Evolutionary conservation across 1,284 basidiomycete species (phyloP), one percentile per base, ranked within the genome.

Genomic region (Neotropicomus parvogracilis): DNA sequence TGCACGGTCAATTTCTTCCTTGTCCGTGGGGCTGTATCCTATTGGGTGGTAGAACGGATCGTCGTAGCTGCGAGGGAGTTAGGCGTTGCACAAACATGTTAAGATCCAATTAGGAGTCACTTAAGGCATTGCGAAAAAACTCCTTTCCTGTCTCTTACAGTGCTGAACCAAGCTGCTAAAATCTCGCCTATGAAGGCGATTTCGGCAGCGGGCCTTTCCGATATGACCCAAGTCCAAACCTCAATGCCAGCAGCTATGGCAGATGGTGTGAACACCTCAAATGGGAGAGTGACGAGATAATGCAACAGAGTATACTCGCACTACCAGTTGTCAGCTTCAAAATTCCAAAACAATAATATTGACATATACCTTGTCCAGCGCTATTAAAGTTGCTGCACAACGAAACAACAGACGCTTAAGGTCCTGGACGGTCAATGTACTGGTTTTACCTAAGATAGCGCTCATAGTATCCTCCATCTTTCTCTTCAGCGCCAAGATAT

Each of bases 161-260:
- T 91, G 52, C 80, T 77, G 34, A 85, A 78, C 97, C 97, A 99
- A 4, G 89, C 88, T 8, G 87, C 80, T 26, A 91, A 74, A 47
- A 99, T 81, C 62, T 97, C 94, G 11, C 83, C 77, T 76, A 97
- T 88, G 24, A 98, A 69, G 7, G 78, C 78, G 69, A 85, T 66
- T 59, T 82, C 80, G 10, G 88, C 75, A 47, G 83, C 79, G 1
- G 91, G 87, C 47, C 91, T 83, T 62, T 95, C 90, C 14, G 91
- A 84, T 41, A 98, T 90, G 0, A 98, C 76, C 95, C 95, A 98
- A 3, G 90, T 92, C 97, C 97, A 99, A 5, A 91, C 88, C 64
- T 97, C 93, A 42, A 94, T 87, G 1, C 92, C 95, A 1, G 89
- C 82, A 9, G 88, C 79, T 50, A 98, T 81, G 1, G 94, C 82